Evolutionary conservation across 2,329 filamentous ascomycete genomes (phyloP), one percentile per base, ranked within the genome.

Genomic region (Lasiodiplodia theobromae): DNA sequence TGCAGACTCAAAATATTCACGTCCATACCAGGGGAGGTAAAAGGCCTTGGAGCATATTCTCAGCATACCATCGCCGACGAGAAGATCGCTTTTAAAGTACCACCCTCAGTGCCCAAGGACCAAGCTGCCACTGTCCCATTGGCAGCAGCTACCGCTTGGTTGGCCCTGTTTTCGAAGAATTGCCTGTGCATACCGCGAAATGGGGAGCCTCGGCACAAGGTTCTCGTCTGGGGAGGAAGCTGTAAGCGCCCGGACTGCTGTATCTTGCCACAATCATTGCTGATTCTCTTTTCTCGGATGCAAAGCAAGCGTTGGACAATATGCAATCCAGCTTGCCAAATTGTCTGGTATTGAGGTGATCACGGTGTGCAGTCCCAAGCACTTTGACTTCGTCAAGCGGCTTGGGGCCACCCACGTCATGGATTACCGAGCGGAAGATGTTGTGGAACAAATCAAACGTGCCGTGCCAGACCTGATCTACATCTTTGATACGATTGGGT

Each of bases 171-270:
- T 62, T 82, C 80, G 0, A 76, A 77, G 51, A 71, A 75, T 2
- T 79, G 77, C 47, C 71, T 84, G 10, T 69, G 70, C n/a, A 78
- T 83, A 25, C 67, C 68, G 62, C 77, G 68, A 68, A 71, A 38
- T 5, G 11, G 14, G 69, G 60, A 18, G n/a, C 18, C 18, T 10
- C 7, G 14, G 53, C 56, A 12, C 8, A 74, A 71, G 34, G 72
- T 85, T 4, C 73, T 85, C 5, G 74, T 84, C 16, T 85, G 80
- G 80, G 82, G 80, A 25, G 82, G 81, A 40, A 83, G 81, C 47
- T 83, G 82, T 78, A 75, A 73, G 75, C 72, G 71, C 71, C 47
- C 21, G 14, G 4, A 18, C 16, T 16, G 31, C 31, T 7, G 8
- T 12, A 12, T 8, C 16, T 21, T n/a, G n/a, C 47, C 4, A 7